phyloP scores from a whole-genome alignment of 306 rosid genomes.

The Rosa chinensis region DNA sequence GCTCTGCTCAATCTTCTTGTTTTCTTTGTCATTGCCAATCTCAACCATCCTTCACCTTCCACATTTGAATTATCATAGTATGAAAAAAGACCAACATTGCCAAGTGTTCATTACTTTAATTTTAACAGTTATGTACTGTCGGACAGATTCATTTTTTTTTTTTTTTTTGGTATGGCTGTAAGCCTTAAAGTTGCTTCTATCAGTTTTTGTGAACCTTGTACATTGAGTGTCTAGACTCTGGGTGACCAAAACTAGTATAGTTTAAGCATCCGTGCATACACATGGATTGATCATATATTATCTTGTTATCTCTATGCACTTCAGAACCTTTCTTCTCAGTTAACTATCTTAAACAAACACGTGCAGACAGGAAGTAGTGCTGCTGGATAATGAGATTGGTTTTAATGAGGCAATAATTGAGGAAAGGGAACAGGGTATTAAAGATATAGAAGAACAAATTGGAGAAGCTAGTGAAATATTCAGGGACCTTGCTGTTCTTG shows the following conservation, averaged over 20 bases:
- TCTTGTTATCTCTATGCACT: neutral
- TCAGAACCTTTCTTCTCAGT: constrained; percentile 11
- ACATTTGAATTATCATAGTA: neutral
- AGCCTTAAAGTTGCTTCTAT: constrained; percentile 8
- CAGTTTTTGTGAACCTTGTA: neutral
- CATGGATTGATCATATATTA: neutral
- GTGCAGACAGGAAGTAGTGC: constrained; percentile 62
- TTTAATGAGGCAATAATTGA: constrained; percentile 87
- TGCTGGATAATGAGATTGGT: constrained; percentile 62
- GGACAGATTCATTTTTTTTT: neutral
- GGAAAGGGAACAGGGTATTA: constrained; percentile 78
- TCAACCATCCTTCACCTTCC: neutral
- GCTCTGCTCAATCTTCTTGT: neutral
- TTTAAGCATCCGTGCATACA: neutral
- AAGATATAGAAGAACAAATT: constrained; percentile 71
- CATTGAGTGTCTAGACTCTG: neutral
- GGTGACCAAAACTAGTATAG: neutral
- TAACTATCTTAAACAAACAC: constrained; percentile 29
- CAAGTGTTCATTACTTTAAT: neutral
- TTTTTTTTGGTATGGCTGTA: neutral
- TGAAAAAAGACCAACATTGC: neutral
- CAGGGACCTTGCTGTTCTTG: constrained; percentile 84
- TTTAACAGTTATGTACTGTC: neutral
- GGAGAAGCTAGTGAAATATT: constrained; percentile 73
- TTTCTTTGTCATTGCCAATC: neutral